Percentiles rank a stretch among this genome's conserved stretches.
phyloP scores from a whole-genome alignment of 805 yeast genomes.

The Nakazawaea siamensis region DNA sequence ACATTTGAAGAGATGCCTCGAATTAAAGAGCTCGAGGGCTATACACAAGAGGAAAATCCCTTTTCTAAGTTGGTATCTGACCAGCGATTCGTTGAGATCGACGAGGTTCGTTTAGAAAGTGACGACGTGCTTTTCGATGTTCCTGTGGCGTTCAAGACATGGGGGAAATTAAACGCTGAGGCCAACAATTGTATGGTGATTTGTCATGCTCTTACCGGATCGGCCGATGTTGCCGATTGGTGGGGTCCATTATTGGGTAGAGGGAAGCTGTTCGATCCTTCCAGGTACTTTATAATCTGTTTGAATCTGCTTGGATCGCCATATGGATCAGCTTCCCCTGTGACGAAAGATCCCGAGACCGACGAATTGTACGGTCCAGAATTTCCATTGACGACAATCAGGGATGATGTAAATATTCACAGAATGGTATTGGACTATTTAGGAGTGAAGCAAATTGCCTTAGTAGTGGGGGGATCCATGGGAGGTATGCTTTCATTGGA shows the following conservation, averaged over 20 bases:
- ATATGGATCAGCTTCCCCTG: conserved; percentile 91
- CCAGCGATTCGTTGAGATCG: conserved; percentile 74
- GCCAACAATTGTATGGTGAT: conserved; percentile 80
- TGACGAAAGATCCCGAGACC: conserved; percentile 70
- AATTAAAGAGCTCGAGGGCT: too few relatives aligned
- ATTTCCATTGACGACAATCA: conserved; percentile 87
- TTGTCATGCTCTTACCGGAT: conserved; percentile 94
- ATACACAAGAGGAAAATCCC: too few relatives aligned
- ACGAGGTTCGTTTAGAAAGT: conserved; percentile 68
- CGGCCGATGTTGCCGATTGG: conserved; percentile 95
- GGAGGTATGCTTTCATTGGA: conserved; percentile 96
- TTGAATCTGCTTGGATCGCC: conserved; percentile 94
- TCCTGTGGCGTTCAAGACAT: conserved; percentile 92
- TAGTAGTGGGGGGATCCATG: conserved; percentile 96
- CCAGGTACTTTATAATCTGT: conserved; percentile 79
- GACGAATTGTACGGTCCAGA: conserved; percentile 84
- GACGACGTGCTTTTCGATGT: conserved; percentile 66
- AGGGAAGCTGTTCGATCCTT: conserved; percentile 84
- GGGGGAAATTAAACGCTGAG: conserved; percentile 75
- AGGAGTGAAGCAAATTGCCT: conserved; percentile 73
- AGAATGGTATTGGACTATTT: conserved; percentile 61
- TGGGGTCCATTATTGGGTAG: conserved; percentile 95
- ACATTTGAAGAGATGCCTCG: too few relatives aligned
- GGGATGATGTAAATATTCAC: conserved; percentile 85
- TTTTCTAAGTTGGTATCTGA: conserved; percentile 62